These are phyloP conservation scores for Telfairia occidentalis DNA, from an alignment of 331 rosid species.

Conservation along the genomic window DNA sequence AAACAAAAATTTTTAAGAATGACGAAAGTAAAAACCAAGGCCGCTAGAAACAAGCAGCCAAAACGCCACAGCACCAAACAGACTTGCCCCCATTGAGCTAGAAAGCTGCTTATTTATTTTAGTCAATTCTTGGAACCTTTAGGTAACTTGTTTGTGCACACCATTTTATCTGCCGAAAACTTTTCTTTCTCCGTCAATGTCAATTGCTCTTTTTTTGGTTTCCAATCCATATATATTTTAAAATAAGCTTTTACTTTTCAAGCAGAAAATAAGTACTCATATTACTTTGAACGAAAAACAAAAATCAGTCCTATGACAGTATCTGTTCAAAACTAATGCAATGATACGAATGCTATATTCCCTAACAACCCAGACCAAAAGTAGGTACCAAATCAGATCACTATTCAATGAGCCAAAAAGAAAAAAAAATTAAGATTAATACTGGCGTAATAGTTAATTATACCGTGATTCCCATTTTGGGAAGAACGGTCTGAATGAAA, in stretches of 20 bases:
- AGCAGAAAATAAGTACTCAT: neutral
- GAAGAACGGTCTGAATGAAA: slow-evolving; percentile 74
- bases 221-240: too few species aligned
- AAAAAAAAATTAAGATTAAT: neutral
- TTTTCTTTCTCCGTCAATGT: neutral
- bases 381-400: neutral
- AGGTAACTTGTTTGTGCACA: neutral
- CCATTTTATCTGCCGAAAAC: neutral
- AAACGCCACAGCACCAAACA: neutral
- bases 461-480: slow-evolving; percentile 83
- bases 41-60: neutral
- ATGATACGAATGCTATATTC: neutral
- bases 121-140: neutral
- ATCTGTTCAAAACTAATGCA: neutral
- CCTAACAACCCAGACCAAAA: neutral
- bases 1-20: neutral
- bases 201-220: neutral
- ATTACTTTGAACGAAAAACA: neutral
- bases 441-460: neutral
- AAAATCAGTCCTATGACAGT: neutral
- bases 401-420: neutral
- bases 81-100: neutral
- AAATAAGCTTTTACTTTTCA: neutral
- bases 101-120: neutral
- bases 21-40: neutral